Evolutionary conservation across 345 rosid genomes (phyloP).

Genomic region (Rhizophora mangle): DNA sequence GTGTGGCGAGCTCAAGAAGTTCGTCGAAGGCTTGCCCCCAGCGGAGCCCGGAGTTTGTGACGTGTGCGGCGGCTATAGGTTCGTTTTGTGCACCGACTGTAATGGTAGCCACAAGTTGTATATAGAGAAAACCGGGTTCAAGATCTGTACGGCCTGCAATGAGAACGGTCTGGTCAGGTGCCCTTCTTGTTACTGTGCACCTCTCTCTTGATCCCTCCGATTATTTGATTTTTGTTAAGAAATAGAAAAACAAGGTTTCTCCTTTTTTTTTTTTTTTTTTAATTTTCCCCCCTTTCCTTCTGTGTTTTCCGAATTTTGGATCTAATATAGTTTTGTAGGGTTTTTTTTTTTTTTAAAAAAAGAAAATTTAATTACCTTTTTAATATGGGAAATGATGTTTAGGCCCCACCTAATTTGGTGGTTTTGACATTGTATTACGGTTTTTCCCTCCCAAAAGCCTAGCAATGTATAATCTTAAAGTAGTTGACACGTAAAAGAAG

Average conservation of each 20-base stretch:
- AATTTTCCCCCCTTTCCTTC: neutral
- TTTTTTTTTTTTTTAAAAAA: too few relatives aligned
- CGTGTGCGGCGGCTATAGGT: conserved; percentile 64
- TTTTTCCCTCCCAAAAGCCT: too few relatives aligned
- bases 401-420: too few relatives aligned
- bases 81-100: conserved; percentile 59
- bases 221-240: neutral
- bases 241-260: neutral
- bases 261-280: neutral
- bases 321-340: too few relatives aligned
- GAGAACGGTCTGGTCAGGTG: conserved; percentile 93
- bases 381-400: too few relatives aligned
- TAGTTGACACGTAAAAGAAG: too few relatives aligned
- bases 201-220: neutral
- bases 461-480: too few relatives aligned
- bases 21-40: conserved; percentile 55
- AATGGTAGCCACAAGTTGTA: conserved; percentile 82
- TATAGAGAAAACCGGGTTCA: conserved; percentile 58
- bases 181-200: conserved; percentile 52
- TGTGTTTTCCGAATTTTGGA: neutral
- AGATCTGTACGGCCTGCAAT: conserved; percentile 62
- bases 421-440: too few relatives aligned
- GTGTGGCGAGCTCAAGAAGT: conserved; percentile 80
- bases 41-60: conserved; percentile 50
- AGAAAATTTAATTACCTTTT: too few relatives aligned